phyloP scores from a whole-genome alignment of 2,329 filamentous ascomycete species.

The Golovinomyces cichoracearum region DNA sequence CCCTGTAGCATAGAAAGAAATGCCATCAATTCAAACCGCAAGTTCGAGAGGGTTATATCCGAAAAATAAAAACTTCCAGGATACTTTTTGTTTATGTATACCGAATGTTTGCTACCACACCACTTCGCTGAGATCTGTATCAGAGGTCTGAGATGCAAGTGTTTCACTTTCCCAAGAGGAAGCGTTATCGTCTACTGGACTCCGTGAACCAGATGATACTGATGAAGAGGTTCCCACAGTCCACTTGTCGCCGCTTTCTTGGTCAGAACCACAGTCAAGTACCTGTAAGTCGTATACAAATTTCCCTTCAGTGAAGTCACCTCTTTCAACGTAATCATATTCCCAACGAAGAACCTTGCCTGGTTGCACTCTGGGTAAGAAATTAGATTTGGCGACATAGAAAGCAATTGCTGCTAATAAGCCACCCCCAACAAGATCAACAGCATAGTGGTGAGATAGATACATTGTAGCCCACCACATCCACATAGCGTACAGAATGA shows the following conservation, averaged over 20 bases:
- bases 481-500: conserved; percentile 68
- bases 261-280: conserved; percentile 10
- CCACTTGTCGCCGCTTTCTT: conserved; percentile 58
- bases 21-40: too few species aligned
- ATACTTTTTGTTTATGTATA: too few species aligned
- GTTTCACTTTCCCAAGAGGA: conserved; percentile 31
- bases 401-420: conserved; percentile 54
- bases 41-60: too few species aligned
- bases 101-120: background rate
- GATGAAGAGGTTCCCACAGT: conserved; percentile 57
- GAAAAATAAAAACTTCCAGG: too few species aligned
- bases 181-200: conserved; percentile 27
- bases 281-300: conserved; percentile 23
- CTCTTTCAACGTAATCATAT: conserved; percentile 76
- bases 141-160: conserved; percentile 16
- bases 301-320: conserved; percentile 34
- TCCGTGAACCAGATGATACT: conserved; percentile 14
- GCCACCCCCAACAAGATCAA: conserved; percentile 71
- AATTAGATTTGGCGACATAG: conserved; percentile 56
- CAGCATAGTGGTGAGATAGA: conserved; percentile 85
- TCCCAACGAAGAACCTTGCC: conserved; percentile 84
- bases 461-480: conserved; percentile 99
- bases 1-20: too few species aligned
- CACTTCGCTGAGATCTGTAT: conserved; percentile 14
- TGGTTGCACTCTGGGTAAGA: conserved; percentile 54